phyloP scores from a whole-genome alignment of 192 early-diverging fungal genomes.

The Rhizophagus prolifer region DNA sequence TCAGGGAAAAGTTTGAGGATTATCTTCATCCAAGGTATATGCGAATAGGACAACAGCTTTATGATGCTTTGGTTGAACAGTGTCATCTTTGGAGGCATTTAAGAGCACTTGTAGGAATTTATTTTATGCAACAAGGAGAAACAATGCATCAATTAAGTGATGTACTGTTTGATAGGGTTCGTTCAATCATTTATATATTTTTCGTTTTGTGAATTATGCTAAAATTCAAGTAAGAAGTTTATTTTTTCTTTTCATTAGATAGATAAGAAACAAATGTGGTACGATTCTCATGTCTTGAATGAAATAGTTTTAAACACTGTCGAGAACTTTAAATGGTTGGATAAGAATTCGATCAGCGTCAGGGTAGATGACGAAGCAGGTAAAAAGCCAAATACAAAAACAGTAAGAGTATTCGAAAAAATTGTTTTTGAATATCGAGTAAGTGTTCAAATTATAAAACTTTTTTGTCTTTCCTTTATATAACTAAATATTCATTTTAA shows the following conservation, averaged over 20 bases:
- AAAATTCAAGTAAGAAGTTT: not conserved
- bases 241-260: constrained; percentile 31
- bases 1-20: constrained; percentile 19
- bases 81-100: constrained; percentile 34
- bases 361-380: constrained; percentile 26
- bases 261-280: constrained; percentile 40
- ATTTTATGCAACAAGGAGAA: constrained; percentile 42
- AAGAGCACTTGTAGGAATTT: constrained; percentile 34
- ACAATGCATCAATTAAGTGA: constrained; percentile 42
- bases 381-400: constrained; percentile 22
- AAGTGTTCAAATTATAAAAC: not conserved
- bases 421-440: constrained; percentile 28
- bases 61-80: constrained; percentile 29
- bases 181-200: not conserved
- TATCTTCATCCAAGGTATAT: constrained; percentile 38
- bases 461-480: not conserved
- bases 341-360: constrained; percentile 30
- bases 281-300: constrained; percentile 38
- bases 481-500: not conserved
- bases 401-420: constrained; percentile 31
- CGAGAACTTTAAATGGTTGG: constrained; percentile 18
- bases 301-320: constrained; percentile 31
- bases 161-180: constrained; percentile 32
- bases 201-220: not conserved
- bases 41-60: constrained; percentile 27